Percentiles rank a stretch among this genome's conserved stretches.
phyloP scores from a whole-genome alignment of 305 asterid species.

The Ilex paraguariensis region DNA sequence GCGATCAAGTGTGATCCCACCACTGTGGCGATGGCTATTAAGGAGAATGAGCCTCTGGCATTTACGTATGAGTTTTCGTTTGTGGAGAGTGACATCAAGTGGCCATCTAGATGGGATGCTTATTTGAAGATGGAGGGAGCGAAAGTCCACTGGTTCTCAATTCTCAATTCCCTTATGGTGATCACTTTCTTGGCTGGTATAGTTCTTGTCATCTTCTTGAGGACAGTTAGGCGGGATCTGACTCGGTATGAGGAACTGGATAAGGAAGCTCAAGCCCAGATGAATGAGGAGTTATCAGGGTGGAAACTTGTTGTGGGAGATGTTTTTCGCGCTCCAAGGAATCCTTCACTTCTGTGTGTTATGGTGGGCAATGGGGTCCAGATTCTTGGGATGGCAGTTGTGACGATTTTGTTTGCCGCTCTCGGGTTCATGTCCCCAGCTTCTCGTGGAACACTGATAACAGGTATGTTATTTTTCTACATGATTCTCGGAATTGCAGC shows the following conservation, averaged over 20 bases:
- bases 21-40: slow-evolving; percentile 51
- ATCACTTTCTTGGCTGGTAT: slow-evolving; percentile 86
- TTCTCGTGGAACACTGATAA: slow-evolving; percentile 58
- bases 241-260: slow-evolving; percentile 81
- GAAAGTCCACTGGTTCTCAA: slow-evolving; percentile 87
- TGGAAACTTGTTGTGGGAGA: slow-evolving; percentile 68
- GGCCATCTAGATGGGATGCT: slow-evolving; percentile 95
- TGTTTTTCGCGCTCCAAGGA: slow-evolving; percentile 55
- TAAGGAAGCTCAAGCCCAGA: slow-evolving; percentile 65
- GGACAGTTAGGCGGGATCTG: slow-evolving; percentile 80
- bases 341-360: slow-evolving; percentile 52
- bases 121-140: slow-evolving; percentile 90
- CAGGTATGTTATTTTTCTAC: slow-evolving; percentile 66
- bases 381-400: slow-evolving; percentile 64
- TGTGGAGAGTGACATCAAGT: slow-evolving; percentile 68
- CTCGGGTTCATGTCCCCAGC: slow-evolving; percentile 83
- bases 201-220: slow-evolving; percentile 70
- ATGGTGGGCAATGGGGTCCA: slow-evolving; percentile 73
- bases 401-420: slow-evolving; percentile 63
- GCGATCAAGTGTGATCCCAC: slow-evolving; percentile 56
- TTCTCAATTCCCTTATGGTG: slow-evolving; percentile 74
- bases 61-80: slow-evolving; percentile 66
- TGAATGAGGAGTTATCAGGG: slow-evolving; percentile 67
- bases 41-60: slow-evolving; percentile 57
- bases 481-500: slow-evolving; percentile 67